Evolutionary conservation across 2,329 filamentous ascomycete species (phyloP), one percentile per base, ranked within the genome.

Genomic region (Colletotrichum tanaceti): DNA sequence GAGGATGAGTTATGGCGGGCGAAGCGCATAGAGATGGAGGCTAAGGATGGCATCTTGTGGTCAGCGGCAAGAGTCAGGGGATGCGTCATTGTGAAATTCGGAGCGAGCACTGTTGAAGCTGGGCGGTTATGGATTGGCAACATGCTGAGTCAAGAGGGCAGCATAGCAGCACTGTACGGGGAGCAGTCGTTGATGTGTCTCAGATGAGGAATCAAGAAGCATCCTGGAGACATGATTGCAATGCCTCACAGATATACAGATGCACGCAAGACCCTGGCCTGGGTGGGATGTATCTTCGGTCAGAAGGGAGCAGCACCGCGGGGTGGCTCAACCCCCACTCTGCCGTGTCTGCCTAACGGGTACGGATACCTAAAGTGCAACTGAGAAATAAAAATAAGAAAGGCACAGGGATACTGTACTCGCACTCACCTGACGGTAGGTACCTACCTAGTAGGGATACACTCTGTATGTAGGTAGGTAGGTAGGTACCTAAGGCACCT

Each of bases 1-100:
- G 78, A 80, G 18, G 72, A 80, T 43, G 83, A 88, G 68, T 75
- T 74, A 49, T 90, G 89, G 88, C 83, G 90, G 60, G 76, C 77
- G 35, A 76, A 76, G 58, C 85, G 91, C 69, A 81, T 91, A 22
- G 76, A 78, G 63, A 82, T 84, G 75, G 92, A 96, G 77, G 85
- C 80, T 70, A 75, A 79, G 11, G 82, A 86, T 57, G 87, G 87
- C 18, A 79, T 97, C 4, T 82, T 95, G 4, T 97, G 94, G 93
- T 94, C 93, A 32, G 93, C 92, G 14, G 92, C 94, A 16, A 87
- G 86, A 32, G 89, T 97, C 41, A 86, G 94, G 61, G 91, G 93
- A 4, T 97, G 95, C 75, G 91, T 96, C 4, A 86, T 98, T 32
- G 91, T 98, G 73, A 98, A 98, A 78, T 97, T 98, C 77, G 93